Percentiles rank a stretch among this genome's conserved stretches.
Evolutionary conservation across 208 protist genomes (phyloP).

Genomic region (Acanthamoeba triangularis): DNA sequence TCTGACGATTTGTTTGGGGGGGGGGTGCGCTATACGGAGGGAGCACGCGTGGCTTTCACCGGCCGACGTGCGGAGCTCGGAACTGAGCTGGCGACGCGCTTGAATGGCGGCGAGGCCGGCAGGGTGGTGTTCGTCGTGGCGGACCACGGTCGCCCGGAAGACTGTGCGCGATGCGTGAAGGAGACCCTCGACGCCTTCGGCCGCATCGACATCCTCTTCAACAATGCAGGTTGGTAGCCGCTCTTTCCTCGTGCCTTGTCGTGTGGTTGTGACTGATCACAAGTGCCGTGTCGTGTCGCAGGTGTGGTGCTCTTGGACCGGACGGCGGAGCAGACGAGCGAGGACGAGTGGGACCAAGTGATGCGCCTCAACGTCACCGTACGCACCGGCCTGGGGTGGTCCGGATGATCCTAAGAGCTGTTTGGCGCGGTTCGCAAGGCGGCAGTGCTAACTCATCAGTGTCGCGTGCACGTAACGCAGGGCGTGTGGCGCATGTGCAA

Average conservation of each 20-base stretch:
- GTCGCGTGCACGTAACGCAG: background rate
- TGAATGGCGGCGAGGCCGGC: background rate
- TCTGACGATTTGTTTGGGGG: background rate
- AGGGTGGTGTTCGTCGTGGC: slow-evolving; percentile 53
- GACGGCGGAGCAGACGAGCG: slow-evolving; percentile 74
- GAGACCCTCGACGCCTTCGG: slow-evolving; percentile 60
- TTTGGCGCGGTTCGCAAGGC: background rate
- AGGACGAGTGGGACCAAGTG: slow-evolving; percentile 77
- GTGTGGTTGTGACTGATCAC: background rate
- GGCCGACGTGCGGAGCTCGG: slow-evolving; percentile 68
- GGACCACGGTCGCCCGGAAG: slow-evolving; percentile 65
- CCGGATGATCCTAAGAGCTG: background rate
- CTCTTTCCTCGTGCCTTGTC: background rate
- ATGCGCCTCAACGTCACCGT: slow-evolving; percentile 74
- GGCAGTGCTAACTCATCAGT: background rate
- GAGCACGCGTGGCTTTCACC: slow-evolving; percentile 73
- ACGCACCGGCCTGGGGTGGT: background rate
- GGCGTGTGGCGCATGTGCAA: slow-evolving; percentile 31
- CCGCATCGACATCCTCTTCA: slow-evolving; percentile 76
- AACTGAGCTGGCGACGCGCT: background rate
- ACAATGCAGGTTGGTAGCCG: slow-evolving; percentile 57
- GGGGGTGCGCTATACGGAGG: background rate
- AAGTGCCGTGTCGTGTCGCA: background rate
- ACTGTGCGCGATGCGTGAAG: slow-evolving; percentile 60
- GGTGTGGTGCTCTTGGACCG: slow-evolving; percentile 65